Evolutionary conservation across 345 rosid genomes (phyloP).

Genomic region (Eucalyptus pumila): DNA sequence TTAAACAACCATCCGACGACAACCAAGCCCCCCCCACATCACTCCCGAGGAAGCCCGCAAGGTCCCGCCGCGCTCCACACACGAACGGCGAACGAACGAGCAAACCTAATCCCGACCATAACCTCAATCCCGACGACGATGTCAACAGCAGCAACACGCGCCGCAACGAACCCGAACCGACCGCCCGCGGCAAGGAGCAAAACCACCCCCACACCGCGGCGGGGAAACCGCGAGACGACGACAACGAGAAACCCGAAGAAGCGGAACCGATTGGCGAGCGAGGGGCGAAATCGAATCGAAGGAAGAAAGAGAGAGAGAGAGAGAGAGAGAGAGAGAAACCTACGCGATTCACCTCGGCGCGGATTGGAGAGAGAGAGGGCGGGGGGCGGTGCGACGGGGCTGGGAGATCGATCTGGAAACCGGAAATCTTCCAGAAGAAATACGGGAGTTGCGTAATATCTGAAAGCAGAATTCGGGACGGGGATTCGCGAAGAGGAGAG

Average conservation of each 20-base stretch:
- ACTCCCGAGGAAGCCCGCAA: background rate
- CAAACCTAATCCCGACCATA: background rate
- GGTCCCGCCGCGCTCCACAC: background rate
- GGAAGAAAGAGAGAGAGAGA: background rate
- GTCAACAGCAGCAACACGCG: too few species aligned
- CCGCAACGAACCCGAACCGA: too few species aligned
- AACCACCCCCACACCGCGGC: too few species aligned
- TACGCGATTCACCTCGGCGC: background rate
- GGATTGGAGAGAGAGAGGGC: too few species aligned
- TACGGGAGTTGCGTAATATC: background rate
- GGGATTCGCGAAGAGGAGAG: background rate
- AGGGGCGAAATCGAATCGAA: background rate
- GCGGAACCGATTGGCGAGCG: background rate
- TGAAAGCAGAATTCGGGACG: background rate
- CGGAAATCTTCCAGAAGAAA: background rate
- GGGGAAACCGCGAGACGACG: background rate
- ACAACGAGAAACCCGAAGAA: background rate
- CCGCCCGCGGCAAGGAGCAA: too few species aligned
- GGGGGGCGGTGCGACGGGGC: too few species aligned
- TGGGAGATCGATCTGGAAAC: background rate
- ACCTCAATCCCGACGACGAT: too few species aligned
- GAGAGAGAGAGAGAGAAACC: background rate
- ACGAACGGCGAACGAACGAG: background rate
- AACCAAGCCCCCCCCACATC: too few species aligned
- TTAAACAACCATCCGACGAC: background rate